phyloP scores from a whole-genome alignment of 768 basidiomycete genomes.

The Trametes punicea region DNA sequence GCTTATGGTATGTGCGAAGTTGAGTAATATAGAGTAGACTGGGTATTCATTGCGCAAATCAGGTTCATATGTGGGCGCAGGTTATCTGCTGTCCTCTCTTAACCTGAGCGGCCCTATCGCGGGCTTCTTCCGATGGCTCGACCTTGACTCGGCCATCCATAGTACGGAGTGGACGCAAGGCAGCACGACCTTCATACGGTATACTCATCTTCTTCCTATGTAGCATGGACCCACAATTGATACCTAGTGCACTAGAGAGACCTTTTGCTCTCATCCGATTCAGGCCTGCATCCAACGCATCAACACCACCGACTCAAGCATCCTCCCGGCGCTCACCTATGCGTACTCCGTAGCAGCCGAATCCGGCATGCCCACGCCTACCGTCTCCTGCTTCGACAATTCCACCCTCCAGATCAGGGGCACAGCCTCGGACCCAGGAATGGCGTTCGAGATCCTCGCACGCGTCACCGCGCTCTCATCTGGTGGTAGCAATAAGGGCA shows the following conservation, averaged over 20 bases:
- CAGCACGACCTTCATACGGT: constrained; percentile 49
- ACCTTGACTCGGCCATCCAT: constrained; percentile 59
- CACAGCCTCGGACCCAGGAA: constrained; percentile 48
- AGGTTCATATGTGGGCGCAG: constrained; percentile 72
- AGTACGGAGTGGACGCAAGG: constrained; percentile 60
- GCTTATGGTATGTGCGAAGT: constrained; percentile 51
- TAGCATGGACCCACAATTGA: no score
- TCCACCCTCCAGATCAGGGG: constrained; percentile 56
- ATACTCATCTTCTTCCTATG: neutral
- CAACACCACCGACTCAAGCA: constrained; percentile 28
- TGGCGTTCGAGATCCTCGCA: constrained; percentile 66
- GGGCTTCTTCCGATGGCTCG: constrained; percentile 64
- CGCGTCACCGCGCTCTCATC: constrained; percentile 38
- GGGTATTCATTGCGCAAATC: neutral
- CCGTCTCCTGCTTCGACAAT: constrained; percentile 56
- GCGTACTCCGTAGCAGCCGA: constrained; percentile 44
- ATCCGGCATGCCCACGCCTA: constrained; percentile 49
- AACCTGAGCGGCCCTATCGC: constrained; percentile 28
- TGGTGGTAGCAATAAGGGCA: no score
- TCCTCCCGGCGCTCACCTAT: constrained; percentile 42
- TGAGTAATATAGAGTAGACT: neutral
- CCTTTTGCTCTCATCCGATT: constrained; percentile 67
- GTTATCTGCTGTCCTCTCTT: constrained; percentile 53
- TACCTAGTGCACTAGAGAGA: constrained; percentile 34
- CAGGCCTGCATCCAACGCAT: constrained; percentile 61